Percentiles rank a stretch among this genome's conserved stretches.
phyloP scores from a whole-genome alignment of 2,329 filamentous ascomycete genomes.

The Ophiocordyceps camponoti-floridani region DNA sequence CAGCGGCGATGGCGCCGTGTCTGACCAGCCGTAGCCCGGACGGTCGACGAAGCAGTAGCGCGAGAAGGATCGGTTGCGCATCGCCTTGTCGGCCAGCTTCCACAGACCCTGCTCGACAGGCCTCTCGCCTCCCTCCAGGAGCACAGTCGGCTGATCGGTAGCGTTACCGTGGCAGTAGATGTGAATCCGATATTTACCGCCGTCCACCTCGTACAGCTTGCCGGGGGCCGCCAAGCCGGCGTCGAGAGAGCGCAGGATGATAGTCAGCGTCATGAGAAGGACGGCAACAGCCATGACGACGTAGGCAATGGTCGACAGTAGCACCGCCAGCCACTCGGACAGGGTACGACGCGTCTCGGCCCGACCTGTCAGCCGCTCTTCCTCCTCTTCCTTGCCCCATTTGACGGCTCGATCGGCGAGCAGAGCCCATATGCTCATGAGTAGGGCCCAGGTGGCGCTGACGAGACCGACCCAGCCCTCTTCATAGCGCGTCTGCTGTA shows the following conservation, averaged over 20 bases:
- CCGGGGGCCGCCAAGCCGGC: constrained; percentile 57
- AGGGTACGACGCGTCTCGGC: constrained; percentile 70
- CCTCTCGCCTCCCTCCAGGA: constrained; percentile 69
- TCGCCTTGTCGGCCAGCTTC: constrained; percentile 57
- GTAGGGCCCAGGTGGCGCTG: constrained; percentile 62
- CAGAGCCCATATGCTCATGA: constrained; percentile 67
- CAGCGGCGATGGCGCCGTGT: constrained; percentile 84
- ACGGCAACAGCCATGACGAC: constrained; percentile 48
- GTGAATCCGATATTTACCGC: constrained; percentile 72
- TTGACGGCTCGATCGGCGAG: constrained; percentile 65
- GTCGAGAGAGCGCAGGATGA: constrained; percentile 68
- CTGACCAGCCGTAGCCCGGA: constrained; percentile 71
- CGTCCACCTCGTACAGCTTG: constrained; percentile 62
- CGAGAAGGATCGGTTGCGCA: constrained; percentile 63
- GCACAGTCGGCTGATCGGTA: constrained; percentile 50
- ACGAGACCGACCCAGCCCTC: constrained; percentile 85
- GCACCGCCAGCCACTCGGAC: constrained; percentile 67
- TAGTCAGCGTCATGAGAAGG: constrained; percentile 59
- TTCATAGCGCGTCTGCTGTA: constrained; percentile 57
- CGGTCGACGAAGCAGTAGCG: constrained; percentile 94
- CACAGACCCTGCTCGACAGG: constrained; percentile 67
- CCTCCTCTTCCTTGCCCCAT: constrained; percentile 86
- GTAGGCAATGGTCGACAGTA: constrained; percentile 56
- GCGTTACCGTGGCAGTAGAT: constrained; percentile 66
- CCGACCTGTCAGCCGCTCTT: constrained; percentile 78